Evolutionary conservation across 805 yeast species (phyloP).

Genomic region (Kockiozyma suomiensis): DNA sequence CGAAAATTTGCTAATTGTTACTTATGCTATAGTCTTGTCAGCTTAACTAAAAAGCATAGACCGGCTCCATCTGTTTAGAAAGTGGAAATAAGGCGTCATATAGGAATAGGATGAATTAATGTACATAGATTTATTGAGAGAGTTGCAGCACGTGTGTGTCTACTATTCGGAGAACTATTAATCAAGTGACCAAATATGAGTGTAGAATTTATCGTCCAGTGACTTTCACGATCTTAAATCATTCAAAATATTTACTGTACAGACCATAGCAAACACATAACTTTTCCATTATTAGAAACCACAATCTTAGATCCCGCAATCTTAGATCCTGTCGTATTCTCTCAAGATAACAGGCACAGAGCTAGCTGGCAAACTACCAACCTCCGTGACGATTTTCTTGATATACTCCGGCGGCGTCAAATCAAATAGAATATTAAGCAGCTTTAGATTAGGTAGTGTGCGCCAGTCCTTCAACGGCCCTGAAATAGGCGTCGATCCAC

Average conservation of each 20-base stretch:
- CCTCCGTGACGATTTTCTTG: slow-evolving; percentile 92
- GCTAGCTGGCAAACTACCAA: slow-evolving; percentile 96
- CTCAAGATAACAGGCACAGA: slow-evolving; percentile 95
- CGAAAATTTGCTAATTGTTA: neutral
- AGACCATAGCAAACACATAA: neutral
- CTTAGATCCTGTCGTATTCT: slow-evolving; percentile 67
- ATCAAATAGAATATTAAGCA: slow-evolving; percentile 87
- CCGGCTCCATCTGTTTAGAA: too few species aligned
- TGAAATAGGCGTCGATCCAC: slow-evolving; percentile 23
- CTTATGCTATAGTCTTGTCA: neutral
- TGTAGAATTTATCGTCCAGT: too few species aligned
- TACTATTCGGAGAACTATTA: too few species aligned
- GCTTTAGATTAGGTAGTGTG: slow-evolving; percentile 52
- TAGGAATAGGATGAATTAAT: neutral
- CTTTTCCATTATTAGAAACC: neutral
- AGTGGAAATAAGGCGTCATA: too few species aligned
- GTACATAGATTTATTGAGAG: neutral
- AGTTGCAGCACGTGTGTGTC: neutral
- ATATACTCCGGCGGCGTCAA: slow-evolving; percentile 92
- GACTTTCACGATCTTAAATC: too few species aligned
- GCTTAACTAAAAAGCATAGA: neutral
- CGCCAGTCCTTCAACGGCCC: slow-evolving; percentile 36
- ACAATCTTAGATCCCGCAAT: neutral
- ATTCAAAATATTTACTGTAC: neutral
- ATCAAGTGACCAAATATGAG: too few species aligned